These are phyloP conservation scores for Nannochloropsis oceanica DNA, from an alignment of 108 stramenopile species.

Conservation along the genomic window DNA sequence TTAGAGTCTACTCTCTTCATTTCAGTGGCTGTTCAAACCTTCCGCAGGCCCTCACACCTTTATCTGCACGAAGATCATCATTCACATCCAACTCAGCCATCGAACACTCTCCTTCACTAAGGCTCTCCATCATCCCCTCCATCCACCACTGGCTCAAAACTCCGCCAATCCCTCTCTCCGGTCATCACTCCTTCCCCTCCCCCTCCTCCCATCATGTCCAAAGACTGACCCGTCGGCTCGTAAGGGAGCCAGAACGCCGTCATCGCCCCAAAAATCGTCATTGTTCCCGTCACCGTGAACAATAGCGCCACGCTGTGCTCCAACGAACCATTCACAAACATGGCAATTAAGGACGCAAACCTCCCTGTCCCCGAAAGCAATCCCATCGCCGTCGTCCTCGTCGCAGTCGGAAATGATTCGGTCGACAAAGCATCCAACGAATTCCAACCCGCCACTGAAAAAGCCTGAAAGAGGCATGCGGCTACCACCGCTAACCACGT, in stretches of 20 bases:
- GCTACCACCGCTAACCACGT: slow-evolving; percentile 15
- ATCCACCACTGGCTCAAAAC: not conserved
- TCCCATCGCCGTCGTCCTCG: slow-evolving; percentile 32
- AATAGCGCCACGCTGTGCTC: slow-evolving; percentile 25
- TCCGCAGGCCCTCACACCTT: no score
- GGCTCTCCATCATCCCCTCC: not conserved
- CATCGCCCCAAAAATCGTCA: slow-evolving; percentile 24
- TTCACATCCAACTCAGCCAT: no score
- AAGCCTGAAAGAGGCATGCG: slow-evolving; percentile 35
- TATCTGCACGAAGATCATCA: no score
- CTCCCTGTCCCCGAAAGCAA: slow-evolving; percentile 29
- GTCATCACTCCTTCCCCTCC: not conserved
- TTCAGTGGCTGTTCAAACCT: no score
- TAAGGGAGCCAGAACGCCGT: slow-evolving; percentile 15
- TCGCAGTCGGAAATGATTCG: slow-evolving; percentile 28
- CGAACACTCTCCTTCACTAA: no score
- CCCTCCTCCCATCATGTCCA: not conserved
- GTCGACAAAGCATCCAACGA: slow-evolving; percentile 26
- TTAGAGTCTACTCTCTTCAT: no score
- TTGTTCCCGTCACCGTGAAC: slow-evolving; percentile 22
- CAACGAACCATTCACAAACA: slow-evolving; percentile 38
- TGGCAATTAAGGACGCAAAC: slow-evolving; percentile 30
- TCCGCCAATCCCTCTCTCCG: not conserved
- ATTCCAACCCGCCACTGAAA: slow-evolving; percentile 37
- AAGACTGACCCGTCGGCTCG: slow-evolving; percentile 5